Evolutionary conservation across 2,329 filamentous ascomycete species (phyloP), one percentile per base, ranked within the genome.

Genomic region (Fusarium nelsonii): DNA sequence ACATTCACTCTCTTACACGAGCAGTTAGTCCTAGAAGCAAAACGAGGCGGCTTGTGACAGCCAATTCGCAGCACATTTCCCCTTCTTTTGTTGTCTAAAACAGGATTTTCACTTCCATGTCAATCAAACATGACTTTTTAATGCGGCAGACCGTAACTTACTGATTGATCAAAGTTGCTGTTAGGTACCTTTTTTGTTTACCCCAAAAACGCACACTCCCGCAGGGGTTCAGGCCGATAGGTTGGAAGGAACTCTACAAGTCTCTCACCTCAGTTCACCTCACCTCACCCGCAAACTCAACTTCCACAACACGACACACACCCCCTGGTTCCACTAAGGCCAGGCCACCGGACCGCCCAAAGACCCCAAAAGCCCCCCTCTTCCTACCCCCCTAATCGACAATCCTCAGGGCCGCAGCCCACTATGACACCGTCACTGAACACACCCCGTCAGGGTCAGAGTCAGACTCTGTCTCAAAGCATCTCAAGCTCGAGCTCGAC

Each of bases 371-470:
- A 32, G 37, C 46, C 54, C 59, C 65, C 59, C 53, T 70, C 58
- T 60, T 58, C 26, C 61, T 46, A 60, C 33, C 57, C 69, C 71
- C 71, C 71, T 65, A 63, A 71, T 71, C 68, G 60, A 68, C 64
- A 70, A 64, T 73, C 71, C 69, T 71, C 71, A 73, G 64, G 69
- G 55, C 69, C 71, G 62, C 62, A 73, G 66, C 72, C 72, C 72
- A 73, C 72, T 74, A 75, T 76, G 74, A 75, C 74, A 74, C 71
- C 63, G 72, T 69, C 74, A 45, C 71, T 73, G 52, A 72, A 68
- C 51, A 71, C 62, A 62, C 70, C 70, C 70, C 70, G 57, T 72
- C 75, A 71, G 51, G 65, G 53, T 67, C 64, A 59, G 53, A 65
- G 53, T 61, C 48, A 51, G 48, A 51, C 34, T 51, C 48, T 4